Base-by-base conservation (phyloP, 176 grass and related monocot species). In the Thalia dealbata region DNA sequence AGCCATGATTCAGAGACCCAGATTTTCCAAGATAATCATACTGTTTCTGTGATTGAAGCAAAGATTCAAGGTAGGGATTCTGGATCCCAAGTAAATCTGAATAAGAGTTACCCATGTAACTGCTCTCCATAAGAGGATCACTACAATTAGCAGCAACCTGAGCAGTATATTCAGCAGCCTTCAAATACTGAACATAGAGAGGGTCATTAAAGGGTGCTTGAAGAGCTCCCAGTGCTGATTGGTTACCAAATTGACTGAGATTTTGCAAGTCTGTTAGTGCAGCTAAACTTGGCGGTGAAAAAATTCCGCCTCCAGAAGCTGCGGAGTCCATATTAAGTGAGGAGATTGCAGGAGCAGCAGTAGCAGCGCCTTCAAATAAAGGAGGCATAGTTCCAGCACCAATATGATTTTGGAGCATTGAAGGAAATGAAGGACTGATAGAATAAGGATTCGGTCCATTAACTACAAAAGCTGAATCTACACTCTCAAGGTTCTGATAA, bases 11-110 rank as follows among this genome's bases (percentile, higher is more conserved):
- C 84, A 85, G 75, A 70, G 73, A 29, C n/a, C 76, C 51, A 71
- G 84, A 85, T 83, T 91, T 96, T 75, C 79, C 73, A 43, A 85
- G 67, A 69, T 89, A 82, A 66, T 82, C 92, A 83, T 83, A 89
- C 74, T 89, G 92, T 80, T 91, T 91, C 67, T 91, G 92, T 19
- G 84, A 80, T 83, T 96, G 92, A 83, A 87, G 86, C 50, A 91
- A 89, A 70, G 82, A 72, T 77, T 87, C 92, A 45, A 87, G 50
- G 82, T 96, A 91, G 78, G 86, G 82, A 73, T 91, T 96, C 69
- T 96, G 91, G 76, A 88, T 41, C 61, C 73, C 81, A 43, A 74
- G 80, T 81, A 91, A 82, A 86, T 88, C 81, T 50, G 73, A 45
- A 73, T 88, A 85, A 62, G 88, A 84, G 75, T 70, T 76, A 28